Conservation (phyloP, 768 basidiomycete species). For the Russula sp. region DNA sequence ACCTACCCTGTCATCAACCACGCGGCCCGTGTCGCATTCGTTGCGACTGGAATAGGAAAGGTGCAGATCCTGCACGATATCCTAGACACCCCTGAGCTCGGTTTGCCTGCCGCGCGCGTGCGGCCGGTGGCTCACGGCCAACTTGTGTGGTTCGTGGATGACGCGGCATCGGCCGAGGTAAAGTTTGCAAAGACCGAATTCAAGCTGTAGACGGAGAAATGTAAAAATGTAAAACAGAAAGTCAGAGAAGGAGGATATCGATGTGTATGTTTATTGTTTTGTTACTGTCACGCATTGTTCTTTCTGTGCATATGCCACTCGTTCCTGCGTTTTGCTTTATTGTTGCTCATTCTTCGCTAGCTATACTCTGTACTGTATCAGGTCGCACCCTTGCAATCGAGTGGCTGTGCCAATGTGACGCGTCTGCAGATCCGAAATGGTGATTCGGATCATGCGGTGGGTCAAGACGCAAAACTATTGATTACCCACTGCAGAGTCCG, state of each 20-base stretch:
- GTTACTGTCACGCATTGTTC: not conserved
- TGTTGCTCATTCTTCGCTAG: not conserved
- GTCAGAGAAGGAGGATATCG: not conserved
- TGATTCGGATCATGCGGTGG: not conserved
- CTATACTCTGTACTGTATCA: slow-evolving; percentile 7
- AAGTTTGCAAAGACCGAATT: slow-evolving; percentile 55
- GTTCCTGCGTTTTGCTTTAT: slow-evolving; percentile 8
- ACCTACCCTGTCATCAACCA: slow-evolving; percentile 92
- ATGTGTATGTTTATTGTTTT: slow-evolving; percentile 13
- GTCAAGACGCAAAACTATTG: not conserved
- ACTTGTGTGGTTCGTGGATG: slow-evolving; percentile 93
- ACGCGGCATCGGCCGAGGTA: slow-evolving; percentile 68
- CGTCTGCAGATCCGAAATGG: no score
- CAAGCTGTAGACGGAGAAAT: slow-evolving; percentile 45
- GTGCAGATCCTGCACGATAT: slow-evolving; percentile 66
- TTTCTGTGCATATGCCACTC: slow-evolving; percentile 24
- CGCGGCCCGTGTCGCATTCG: slow-evolving; percentile 83
- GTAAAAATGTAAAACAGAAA: slow-evolving; percentile 9
- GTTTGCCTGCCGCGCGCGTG: slow-evolving; percentile 81
- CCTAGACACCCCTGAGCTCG: slow-evolving; percentile 76
- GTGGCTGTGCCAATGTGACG: not conserved
- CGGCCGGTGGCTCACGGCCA: slow-evolving; percentile 75
- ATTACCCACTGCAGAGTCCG: slow-evolving; percentile 8
- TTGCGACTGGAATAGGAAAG: slow-evolving; percentile 81
- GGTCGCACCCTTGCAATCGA: not conserved